Base-by-base conservation (phyloP, 208 protist species). In the Leishmania tropica region DNA sequence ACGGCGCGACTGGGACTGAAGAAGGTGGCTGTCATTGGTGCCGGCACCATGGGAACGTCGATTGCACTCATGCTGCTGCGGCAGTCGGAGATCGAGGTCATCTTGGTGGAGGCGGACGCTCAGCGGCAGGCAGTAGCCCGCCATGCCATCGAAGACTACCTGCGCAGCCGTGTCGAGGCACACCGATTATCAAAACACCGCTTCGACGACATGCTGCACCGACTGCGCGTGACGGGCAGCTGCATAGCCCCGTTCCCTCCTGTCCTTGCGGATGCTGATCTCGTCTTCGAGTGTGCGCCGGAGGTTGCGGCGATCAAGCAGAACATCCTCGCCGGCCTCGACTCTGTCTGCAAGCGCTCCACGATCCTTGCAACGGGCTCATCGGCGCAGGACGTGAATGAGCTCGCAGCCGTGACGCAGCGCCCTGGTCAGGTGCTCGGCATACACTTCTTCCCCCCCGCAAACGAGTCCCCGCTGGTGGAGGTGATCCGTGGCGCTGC, bases 361-460 rank as follows among this genome's bases (percentile, higher is more conserved):
- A 93, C 93, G 65, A 90, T 98, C 64, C 79, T 98, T 3, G 94
- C 88, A 7, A 89, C 89, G 24, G 93, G 93, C 81, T 90, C 90
- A 3, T 94, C 89, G 11, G 89, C 89, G 62, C 78, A 91, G 47
- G 81, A 86, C 37, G 86, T 98, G n/a, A 83, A 91, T 64, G 88
- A 93, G 62, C 86, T 98, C 60, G 95, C 92, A 5, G 72, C 78
- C 40, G 86, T 86, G 64, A 96, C 92, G 68, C 70, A 65, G 40
- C 84, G 89, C 40, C 89, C 89, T 10, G 85, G 93, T 47, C 85
- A 80, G 62, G 87, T 98, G 4, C 67, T 97, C 74, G 94, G 95
- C n/a, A 81, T 92, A 17, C 93, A 97, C 74, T 98, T 98, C 77
- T 94, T 94, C 83, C 88, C 87, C 11, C 97, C 96, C 8, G 88